Evolutionary conservation across 768 basidiomycete species (phyloP).

Genomic region (Pluteus cervinus): DNA sequence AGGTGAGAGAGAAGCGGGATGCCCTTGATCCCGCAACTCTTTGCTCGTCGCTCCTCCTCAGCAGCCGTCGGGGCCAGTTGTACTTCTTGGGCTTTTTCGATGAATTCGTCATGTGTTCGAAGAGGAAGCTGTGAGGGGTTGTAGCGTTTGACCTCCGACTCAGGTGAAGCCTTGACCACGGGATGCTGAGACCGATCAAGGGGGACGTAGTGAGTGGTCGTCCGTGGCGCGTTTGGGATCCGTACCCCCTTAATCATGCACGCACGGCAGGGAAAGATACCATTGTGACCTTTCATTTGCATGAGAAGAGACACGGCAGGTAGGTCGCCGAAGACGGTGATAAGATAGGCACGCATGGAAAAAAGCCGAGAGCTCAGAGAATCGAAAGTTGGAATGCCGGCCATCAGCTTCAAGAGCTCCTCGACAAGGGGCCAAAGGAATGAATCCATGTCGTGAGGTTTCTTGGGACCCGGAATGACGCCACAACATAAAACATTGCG

Average conservation of each 20-base stretch:
- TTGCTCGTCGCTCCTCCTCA: constrained; percentile 13
- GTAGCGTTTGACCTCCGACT: no score
- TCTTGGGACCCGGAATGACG: constrained; percentile 40
- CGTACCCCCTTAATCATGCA: constrained; percentile 27
- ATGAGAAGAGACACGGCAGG: constrained; percentile 9
- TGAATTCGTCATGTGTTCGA: constrained; percentile 22
- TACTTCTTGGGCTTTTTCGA: constrained; percentile 17
- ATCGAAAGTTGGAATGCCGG: constrained; percentile 32
- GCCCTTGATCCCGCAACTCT: constrained; percentile 24
- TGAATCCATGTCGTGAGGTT: constrained; percentile 36
- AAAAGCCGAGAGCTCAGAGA: constrained; percentile 16
- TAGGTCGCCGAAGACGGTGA: constrained; percentile 25
- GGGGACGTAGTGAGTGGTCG: constrained; percentile 16
- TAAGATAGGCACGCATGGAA: constrained; percentile 21
- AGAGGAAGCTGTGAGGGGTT: constrained; percentile 28
- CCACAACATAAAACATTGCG: constrained; percentile 31
- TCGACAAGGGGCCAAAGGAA: constrained; percentile 34
- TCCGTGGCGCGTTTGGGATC: constrained; percentile 7
- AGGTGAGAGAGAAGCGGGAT: constrained; percentile 23
- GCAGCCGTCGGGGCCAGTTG: constrained; percentile 13
- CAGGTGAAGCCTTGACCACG: not conserved
- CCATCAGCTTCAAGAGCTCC: constrained; percentile 27
- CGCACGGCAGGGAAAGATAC: constrained; percentile 24
- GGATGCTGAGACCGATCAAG: constrained; percentile 13
- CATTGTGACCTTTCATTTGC: constrained; percentile 38